Evolutionary conservation across 805 yeast genomes (phyloP).

Genomic region (Schwanniomyces polymorphus): DNA sequence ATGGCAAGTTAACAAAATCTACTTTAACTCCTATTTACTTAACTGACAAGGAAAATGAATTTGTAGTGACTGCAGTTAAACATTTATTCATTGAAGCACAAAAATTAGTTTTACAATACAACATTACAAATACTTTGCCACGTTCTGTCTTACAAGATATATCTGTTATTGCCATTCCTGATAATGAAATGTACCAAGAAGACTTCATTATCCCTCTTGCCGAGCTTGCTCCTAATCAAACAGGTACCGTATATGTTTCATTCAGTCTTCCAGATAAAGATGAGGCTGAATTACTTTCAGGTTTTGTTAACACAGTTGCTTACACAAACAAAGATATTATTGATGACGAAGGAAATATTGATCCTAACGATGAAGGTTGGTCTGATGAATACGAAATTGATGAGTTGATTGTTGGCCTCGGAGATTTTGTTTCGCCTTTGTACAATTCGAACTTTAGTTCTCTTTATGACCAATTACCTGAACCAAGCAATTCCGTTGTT

Average conservation of each 20-base stretch:
- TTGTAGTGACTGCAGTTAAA: conserved; percentile 80
- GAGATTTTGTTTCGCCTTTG: conserved; percentile 79
- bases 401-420: conserved; percentile 68
- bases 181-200: conserved; percentile 56
- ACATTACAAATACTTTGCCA: conserved; percentile 79
- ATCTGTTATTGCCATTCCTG: conserved; percentile 66
- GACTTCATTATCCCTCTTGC: conserved; percentile 76
- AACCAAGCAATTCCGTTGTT: conserved; percentile 63
- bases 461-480: conserved; percentile 69
- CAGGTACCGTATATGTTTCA: conserved; percentile 78
- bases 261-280: conserved; percentile 59
- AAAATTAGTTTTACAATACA: conserved; percentile 75
- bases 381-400: conserved; percentile 93
- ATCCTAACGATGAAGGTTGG: conserved; percentile 75
- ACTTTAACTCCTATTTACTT: conserved; percentile 60
- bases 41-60: conserved; percentile 92
- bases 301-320: conserved; percentile 65
- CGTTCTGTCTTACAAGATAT: conserved; percentile 79
- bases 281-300: conserved; percentile 37
- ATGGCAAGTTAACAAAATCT: conserved; percentile 75
- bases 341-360: conserved; percentile 64
- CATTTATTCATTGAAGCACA: conserved; percentile 72
- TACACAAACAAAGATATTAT: conserved; percentile 81
- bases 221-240: conserved; percentile 65
- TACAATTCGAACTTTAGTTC: conserved; percentile 74